Base-by-base conservation (phyloP, 768 basidiomycete species). In the Kwoniella bestiolae region DNA sequence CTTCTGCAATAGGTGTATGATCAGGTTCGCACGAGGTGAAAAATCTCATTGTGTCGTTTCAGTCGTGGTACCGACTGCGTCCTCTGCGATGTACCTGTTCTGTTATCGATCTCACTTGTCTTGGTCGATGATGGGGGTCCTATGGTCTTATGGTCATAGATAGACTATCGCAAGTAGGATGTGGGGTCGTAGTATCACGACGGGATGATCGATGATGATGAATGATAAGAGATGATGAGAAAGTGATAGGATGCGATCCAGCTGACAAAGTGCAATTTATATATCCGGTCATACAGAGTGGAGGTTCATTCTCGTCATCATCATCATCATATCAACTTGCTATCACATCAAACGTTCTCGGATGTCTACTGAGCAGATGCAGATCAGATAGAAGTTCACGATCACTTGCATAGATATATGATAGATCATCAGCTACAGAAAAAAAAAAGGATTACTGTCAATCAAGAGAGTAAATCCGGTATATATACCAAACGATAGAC, bases 41-140 rank as follows among this genome's bases (percentile, higher is more conserved):
- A 18, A 32, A 55, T 34, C 52, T 55, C 52, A 55, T 55, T 38
- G 9, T 35, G 38, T 41, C 38, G 38, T 41, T 41, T n/a, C n/a
- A n/a, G n/a, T n/a, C n/a, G n/a, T n/a, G n/a, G n/a, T n/a, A n/a
- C n/a, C n/a, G n/a, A n/a, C n/a, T n/a, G n/a, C n/a, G n/a, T n/a
- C n/a, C n/a, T n/a, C n/a, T n/a, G n/a, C n/a, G n/a, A n/a, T n/a
- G n/a, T n/a, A n/a, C n/a, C n/a, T n/a, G n/a, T n/a, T n/a, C n/a
- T n/a, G n/a, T n/a, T n/a, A n/a, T n/a, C n/a, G n/a, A n/a, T n/a
- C n/a, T n/a, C n/a, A n/a, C n/a, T n/a, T n/a, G n/a, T n/a, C n/a
- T n/a, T n/a, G n/a, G n/a, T n/a, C n/a, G n/a, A n/a, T n/a, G n/a
- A n/a, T n/a, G n/a, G n/a, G n/a, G n/a, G n/a, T n/a, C n/a, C n/a